Evolutionary conservation across 2,329 filamentous ascomycete species (phyloP), one percentile per base, ranked within the genome.

Genomic region (Didymella glomerata): DNA sequence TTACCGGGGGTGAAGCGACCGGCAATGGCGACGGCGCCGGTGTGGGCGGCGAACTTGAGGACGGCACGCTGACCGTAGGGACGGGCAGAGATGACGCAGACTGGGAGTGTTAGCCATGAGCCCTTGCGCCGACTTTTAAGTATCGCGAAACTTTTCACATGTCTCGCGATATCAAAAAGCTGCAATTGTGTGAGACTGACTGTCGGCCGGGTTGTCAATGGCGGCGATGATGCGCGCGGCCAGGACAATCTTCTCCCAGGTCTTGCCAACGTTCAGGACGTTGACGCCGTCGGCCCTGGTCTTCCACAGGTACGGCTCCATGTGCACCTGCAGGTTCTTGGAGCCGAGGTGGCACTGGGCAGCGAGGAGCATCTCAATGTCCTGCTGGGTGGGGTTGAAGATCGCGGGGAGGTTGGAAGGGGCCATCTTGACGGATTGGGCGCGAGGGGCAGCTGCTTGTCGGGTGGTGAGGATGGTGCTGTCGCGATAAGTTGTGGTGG

Each of bases 271-370:
- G 90, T 99, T 99, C 83, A 99, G 87, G 73, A 99, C 88, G 83
- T 99, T 99, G 86, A 99, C 90, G 84, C 95, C 95, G 78, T 99
- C 96, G 71, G 92, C 90, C 80, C 95, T 92, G 82, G 93, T 97
- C 91, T 99, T 99, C 94, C 94, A 99, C 79, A 99, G 90, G 88
- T 99, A 99, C 5, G 93, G 91, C 85, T 96, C 92, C 93, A 97
- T 98, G 87, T 98, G 93, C 80, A 96, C 92, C 88, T 98, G 95
- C 77, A 99, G 83, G 89, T 99, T 99, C 92, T 98, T 98, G 84
- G 90, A 92, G 78, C 95, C 95, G 76, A 98, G 88, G 85, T 99
- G 96, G 84, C 86, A 88, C 86, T 98, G 93, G 78, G 96, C 93
- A 79, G 93, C 91, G 77, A 99, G 91, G 80, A 99, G 92, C 91